Base-by-base conservation (phyloP, 495 filamentous ascomycete genomes). In the Penicillium daleae region DNA sequence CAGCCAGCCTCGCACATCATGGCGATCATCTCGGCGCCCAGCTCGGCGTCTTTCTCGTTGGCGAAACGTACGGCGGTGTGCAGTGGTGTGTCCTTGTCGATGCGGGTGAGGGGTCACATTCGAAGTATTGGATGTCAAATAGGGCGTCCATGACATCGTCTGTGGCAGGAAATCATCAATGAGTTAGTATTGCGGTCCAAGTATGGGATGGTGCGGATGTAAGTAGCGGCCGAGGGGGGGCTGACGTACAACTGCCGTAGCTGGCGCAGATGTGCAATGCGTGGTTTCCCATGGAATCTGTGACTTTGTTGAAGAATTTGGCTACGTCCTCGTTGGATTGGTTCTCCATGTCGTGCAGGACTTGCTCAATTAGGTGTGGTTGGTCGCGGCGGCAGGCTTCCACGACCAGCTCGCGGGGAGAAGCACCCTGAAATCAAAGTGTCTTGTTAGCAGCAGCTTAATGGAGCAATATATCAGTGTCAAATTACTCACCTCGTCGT, bases 381-480 rank as follows among this genome's bases (percentile, higher is more conserved):
- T 98, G 97, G 81, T 98, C 91, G 60, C 95, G 88, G 35, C 95
- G 92, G 77, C 89, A 93, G 68, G 96, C 90, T 81, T 97, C 95
- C 75, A 99, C 87, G 59, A 98, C 85, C 66, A 89, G 86, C 76
- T 99, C 96, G 68, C 84, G 78, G 13, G 87, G 86, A 53, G 91
- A 90, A 60, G 96, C 95, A 74, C 95, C 95, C 92, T 97, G n/a
- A 61, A 32, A 52, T 17, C 27, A 52, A 19, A 2, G 52, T 33
- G 29, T 51, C 13, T 62, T 62, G 61, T 71, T 59, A 62, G 68
- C 42, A 44, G 50, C 26, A 26, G 39, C 15, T 39, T 1, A 22
- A 0, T 52, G 6, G 5, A 56, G 42, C 8, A 19, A 21, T 65
- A 58, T 53, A 40, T 4, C 55, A 42, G 8, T 56, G 33, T 33